Evolutionary conservation across 352 stramenopile species (phyloP).

Genomic region (Phytopythium cucurbitacearum): DNA sequence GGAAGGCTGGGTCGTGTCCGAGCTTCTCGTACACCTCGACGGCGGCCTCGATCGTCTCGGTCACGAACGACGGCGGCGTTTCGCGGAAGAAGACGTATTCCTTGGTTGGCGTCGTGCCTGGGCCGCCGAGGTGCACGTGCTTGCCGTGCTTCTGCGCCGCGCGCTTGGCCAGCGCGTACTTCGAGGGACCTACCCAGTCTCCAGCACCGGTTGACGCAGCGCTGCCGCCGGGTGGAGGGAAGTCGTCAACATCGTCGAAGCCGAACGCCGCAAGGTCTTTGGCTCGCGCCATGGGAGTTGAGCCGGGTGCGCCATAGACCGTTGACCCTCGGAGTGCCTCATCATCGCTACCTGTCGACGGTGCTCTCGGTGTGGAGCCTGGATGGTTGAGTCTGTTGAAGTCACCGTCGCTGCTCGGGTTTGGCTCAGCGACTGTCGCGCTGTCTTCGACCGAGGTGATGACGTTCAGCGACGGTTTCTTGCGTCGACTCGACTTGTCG

Average conservation of each 20-base stretch:
- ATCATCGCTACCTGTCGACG: conserved; percentile 5
- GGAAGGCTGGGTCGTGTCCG: conserved; percentile 39
- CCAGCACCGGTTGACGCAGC: conserved; percentile 7
- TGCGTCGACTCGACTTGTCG: conserved; percentile 9
- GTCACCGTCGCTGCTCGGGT: conserved; percentile 7
- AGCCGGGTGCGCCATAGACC: conserved; percentile 55
- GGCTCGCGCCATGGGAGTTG: conserved; percentile 45
- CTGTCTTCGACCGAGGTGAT: conserved; percentile 17
- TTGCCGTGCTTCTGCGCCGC: conserved; percentile 36
- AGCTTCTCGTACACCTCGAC: conserved; percentile 49
- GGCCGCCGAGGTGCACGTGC: conserved; percentile 51
- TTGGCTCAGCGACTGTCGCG: conserved; percentile 4
- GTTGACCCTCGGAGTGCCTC: not conserved
- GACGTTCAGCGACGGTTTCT: conserved; percentile 40
- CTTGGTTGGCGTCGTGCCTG: conserved; percentile 61
- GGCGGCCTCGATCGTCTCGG: conserved; percentile 64
- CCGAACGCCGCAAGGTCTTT: conserved; percentile 41
- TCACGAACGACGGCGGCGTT: conserved; percentile 76
- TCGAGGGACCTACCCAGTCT: conserved; percentile 22
- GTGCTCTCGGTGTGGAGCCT: conserved; percentile 51
- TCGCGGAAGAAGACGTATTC: conserved; percentile 85
- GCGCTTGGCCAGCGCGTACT: conserved; percentile 55
- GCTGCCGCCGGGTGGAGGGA: not conserved
- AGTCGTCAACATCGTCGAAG: conserved; percentile 48
- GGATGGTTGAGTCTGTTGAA: conserved; percentile 62